These are phyloP conservation scores for Zygosaccharomyces pseudorouxii DNA, from an alignment of 805 yeast genomes.

Conservation along the genomic window DNA sequence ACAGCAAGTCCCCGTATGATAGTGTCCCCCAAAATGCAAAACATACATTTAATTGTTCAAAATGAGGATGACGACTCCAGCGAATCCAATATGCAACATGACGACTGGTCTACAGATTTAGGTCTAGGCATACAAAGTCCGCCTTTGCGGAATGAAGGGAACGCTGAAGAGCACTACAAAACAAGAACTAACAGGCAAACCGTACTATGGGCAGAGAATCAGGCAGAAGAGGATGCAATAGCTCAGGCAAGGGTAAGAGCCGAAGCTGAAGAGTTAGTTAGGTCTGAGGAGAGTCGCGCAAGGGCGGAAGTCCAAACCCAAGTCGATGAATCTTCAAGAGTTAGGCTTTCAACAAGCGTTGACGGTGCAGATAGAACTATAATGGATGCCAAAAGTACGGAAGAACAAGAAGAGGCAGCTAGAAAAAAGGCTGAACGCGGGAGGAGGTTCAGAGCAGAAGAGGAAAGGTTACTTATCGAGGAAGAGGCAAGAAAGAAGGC, in stretches of 20 bases:
- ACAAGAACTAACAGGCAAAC: neutral
- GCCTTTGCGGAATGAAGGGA: neutral
- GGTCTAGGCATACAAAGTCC: neutral
- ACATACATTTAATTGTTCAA: conserved; percentile 13
- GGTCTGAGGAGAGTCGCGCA: neutral
- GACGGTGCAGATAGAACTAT: neutral
- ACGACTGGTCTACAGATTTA: neutral
- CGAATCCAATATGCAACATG: neutral
- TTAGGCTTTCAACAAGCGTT: neutral
- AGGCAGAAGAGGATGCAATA: neutral
- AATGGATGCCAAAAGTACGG: neutral
- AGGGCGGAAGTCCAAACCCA: neutral
- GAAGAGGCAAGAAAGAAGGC: neutral
- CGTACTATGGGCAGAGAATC: conserved; percentile 1
- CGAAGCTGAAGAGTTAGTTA: neutral
- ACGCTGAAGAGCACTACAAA: neutral
- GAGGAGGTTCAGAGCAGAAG: neutral
- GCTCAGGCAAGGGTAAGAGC: neutral
- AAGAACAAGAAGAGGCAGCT: neutral
- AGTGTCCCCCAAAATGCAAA: conserved; percentile 22
- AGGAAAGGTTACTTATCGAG: neutral
- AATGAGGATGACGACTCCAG: neutral
- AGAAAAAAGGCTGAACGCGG: neutral
- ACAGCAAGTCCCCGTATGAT: conserved; percentile 9
- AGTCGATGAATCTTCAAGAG: neutral